Base-by-base conservation (phyloP, 2,329 filamentous ascomycete genomes). In the Scleromitrula shiraiana region DNA sequence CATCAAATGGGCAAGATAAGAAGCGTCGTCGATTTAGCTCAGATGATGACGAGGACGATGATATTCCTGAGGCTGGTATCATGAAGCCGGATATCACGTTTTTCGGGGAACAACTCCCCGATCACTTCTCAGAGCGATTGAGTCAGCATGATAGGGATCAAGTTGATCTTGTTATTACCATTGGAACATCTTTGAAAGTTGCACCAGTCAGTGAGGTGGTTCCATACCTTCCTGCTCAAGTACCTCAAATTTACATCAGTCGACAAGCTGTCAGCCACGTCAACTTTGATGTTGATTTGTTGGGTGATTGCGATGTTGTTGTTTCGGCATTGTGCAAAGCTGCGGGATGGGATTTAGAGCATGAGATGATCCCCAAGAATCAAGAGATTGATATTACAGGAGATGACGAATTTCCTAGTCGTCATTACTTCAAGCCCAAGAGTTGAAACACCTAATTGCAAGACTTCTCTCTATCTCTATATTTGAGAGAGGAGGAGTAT, bases 51-150 rank as follows among this genome's bases (percentile, higher is more conserved):
- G 55, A 53, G 2, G 74, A 72, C 4, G 80, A 83, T 61, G 75
- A 82, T 56, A 78, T 85, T 32, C 80, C 81, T 2, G 73, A 76
- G 40, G 77, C 81, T 2, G 88, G 87, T 49, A 81, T 95, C 63
- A 95, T 95, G 88, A 95, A 86, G 74, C 93, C 93, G 7, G 91
- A 97, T 69, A 97, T 98, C 63, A 97, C 88, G 39, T 97, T 98
- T 71, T 97, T 97, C 61, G 91, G 91, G 57, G 93, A 98, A 69
- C 76, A 82, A 42, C 81, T 98, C 1, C 90, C 91, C 0, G 81
- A 87, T 58, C 78, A 80, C 56, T 98, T 98, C 67, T 85, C 85
- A 49, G 73, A 79, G 41, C 83, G 90, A 7, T 77, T 97, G 12
- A 80, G 86, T n/a, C 76, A 87, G 51, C 77, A 88, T 58, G 93